Conservation (phyloP, 1,284 basidiomycete genomes). For the Ceratobasidium sp. region DNA sequence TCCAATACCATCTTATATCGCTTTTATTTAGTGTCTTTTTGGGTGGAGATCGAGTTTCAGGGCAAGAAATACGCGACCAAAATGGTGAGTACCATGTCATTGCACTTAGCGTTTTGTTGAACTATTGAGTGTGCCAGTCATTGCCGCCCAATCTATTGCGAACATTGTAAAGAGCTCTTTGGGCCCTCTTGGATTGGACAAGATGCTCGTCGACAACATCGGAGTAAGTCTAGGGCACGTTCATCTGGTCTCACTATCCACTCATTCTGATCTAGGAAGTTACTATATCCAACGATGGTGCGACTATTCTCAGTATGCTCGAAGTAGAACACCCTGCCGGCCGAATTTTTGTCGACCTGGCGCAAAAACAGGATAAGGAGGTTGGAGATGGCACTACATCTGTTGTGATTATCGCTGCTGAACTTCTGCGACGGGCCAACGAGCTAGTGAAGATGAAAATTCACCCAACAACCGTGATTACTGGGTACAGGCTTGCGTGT, state of each 20-base stretch:
- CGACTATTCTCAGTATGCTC: conserved; percentile 93
- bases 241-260: conserved; percentile 23
- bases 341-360: conserved; percentile 96
- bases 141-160: conserved; percentile 95
- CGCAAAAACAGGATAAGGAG: conserved; percentile 99
- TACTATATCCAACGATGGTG: conserved; percentile 99
- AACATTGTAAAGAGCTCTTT: conserved; percentile 98
- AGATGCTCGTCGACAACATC: conserved; percentile 99
- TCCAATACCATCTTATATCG: not conserved
- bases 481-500: conserved; percentile 96
- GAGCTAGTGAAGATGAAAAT: conserved; percentile 99
- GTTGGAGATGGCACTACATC: conserved; percentile 99
- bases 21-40: conserved; percentile 81
- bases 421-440: conserved; percentile 94
- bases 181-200: conserved; percentile 94
- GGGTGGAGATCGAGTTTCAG: conserved; percentile 92
- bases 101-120: not conserved
- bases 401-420: conserved; percentile 97
- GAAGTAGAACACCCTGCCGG: conserved; percentile 95
- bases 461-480: conserved; percentile 99
- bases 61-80: conserved; percentile 96
- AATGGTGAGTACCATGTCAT: conserved; percentile 71
- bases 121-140: conserved; percentile 64
- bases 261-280: conserved; percentile 76
- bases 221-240: conserved; percentile 67